Evolutionary conservation across 768 basidiomycete species (phyloP), one percentile per base, ranked within the genome.

Genomic region (Tephrocybe sp.): DNA sequence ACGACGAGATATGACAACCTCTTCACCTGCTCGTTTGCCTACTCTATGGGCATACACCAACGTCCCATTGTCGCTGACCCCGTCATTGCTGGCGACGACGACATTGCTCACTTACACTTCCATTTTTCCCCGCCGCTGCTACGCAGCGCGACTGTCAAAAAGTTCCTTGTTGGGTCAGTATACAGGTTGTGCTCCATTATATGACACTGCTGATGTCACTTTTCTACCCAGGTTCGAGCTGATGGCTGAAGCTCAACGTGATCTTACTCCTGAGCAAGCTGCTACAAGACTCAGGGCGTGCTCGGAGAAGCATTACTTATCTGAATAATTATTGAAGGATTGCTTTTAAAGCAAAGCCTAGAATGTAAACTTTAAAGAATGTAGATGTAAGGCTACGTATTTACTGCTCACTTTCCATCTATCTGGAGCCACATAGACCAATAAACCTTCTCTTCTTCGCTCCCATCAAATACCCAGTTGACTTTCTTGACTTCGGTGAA

Each of bases 31-130:
- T 87, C 91, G 0, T 97, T 95, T 67, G 86, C 91, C 1, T 97
- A 95, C 64, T 93, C 90, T 6, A 94, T 95, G 91, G 94, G 94
- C 29, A 79, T 95, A 40, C 94, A 95, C 61, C 94, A 97, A 64
- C 78, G 85, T 1, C 88, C 91, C 4, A 60, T 80, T 2, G 65
- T 68, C 5, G 50, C 54, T 18, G 57, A 58, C 11, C 48, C 58
- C 29, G 48, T 24, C 13, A 3, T 49, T 7, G 46, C 38, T 10
- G 74, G 79, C 31, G 70, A 72, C 8, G 71, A 72, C 30, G 75
- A 83, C 37, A 61, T 85, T 19, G 86, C 89, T 2, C 94, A 95
- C 63, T 66, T 94, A 27, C 94, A 95, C 61, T 61, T 95, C 34
- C 91, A 93, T 62, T 94, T 94, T 57, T 77, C 84, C 30, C 93